Evolutionary conservation across 2,329 filamentous ascomycete genomes (phyloP).

Genomic region (Amesomyces nigricolor): DNA sequence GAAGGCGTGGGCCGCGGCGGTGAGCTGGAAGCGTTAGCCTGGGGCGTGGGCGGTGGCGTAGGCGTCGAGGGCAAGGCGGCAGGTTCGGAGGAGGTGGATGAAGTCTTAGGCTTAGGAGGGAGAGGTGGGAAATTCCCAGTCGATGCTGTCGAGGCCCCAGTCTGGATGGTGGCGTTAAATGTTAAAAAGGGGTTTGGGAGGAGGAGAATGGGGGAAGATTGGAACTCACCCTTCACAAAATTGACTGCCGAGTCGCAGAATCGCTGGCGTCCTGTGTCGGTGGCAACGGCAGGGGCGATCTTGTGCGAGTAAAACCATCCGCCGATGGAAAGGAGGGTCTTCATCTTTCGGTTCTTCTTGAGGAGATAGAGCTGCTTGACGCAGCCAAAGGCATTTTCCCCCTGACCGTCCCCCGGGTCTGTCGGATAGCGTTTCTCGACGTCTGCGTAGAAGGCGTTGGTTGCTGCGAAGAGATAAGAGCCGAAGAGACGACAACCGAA

Average conservation of each 20-base stretch:
- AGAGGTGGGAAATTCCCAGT: conserved; percentile 51
- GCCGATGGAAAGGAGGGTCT: conserved; percentile 74
- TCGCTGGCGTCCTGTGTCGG: conserved; percentile 51
- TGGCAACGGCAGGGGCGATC: conserved; percentile 59
- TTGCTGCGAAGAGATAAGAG: no score
- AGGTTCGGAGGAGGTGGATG: conserved; percentile 39
- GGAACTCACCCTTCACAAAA: conserved; percentile 47
- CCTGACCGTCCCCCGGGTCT: conserved; percentile 55
- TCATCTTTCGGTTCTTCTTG: conserved; percentile 72
- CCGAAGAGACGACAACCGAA: no score
- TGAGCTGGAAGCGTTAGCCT: conserved; percentile 32
- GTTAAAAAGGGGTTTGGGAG: not conserved
- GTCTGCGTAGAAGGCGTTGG: conserved; percentile 42
- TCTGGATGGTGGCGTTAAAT: conserved; percentile 36
- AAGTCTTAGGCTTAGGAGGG: conserved; percentile 37
- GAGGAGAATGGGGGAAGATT: not conserved
- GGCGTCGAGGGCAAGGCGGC: conserved; percentile 34
- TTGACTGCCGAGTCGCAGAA: conserved; percentile 67
- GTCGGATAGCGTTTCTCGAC: conserved; percentile 60
- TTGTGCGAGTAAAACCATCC: conserved; percentile 73
- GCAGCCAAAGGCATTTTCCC: conserved; percentile 68
- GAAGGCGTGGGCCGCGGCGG: conserved; percentile 37
- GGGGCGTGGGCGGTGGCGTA: conserved; percentile 28
- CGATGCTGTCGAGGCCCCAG: conserved; percentile 54
- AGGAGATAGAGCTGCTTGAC: conserved; percentile 70